Conservation (phyloP, 306 rosid genomes). For the Dicorynia guianensis region DNA sequence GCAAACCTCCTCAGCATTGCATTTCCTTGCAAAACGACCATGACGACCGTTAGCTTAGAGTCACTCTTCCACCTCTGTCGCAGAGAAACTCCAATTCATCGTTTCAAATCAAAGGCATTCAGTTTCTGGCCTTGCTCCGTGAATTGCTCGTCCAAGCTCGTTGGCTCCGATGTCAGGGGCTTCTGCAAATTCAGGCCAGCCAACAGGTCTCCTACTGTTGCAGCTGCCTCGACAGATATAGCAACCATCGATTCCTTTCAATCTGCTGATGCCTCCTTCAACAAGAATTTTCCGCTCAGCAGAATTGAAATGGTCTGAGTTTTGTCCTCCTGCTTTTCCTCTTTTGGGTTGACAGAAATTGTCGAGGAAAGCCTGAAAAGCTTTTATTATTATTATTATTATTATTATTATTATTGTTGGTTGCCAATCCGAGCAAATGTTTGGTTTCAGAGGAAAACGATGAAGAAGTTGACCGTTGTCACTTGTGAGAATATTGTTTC, state of each 20-base stretch:
- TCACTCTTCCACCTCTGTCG: conserved; percentile 50
- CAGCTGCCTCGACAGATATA: conserved; percentile 51
- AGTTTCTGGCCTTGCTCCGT: conserved; percentile 36
- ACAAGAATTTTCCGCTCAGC: conserved; percentile 61
- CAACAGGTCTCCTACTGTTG: conserved; percentile 41
- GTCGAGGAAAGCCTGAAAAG: conserved; percentile 9
- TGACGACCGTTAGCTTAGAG: conserved; percentile 65
- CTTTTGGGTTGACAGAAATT: not conserved
- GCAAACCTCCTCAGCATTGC: not conserved
- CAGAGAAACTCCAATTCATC: conserved; percentile 29
- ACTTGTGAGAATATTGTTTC: conserved; percentile 22
- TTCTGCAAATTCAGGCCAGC: conserved; percentile 53
- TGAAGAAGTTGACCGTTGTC: conserved; percentile 25
- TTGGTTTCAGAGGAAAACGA: not conserved
- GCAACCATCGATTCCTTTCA: conserved; percentile 53
- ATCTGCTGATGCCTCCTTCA: conserved; percentile 51
- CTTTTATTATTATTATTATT: not conserved
- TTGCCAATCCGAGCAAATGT: not conserved
- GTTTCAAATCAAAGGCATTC: conserved; percentile 44
- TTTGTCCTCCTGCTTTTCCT: not conserved
- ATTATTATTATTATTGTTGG: not conserved
- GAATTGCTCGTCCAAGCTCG: conserved; percentile 36
- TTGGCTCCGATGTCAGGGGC: conserved; percentile 41
- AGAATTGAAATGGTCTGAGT: conserved; percentile 59
- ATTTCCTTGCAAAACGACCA: conserved; percentile 48